A percentile compares a stretch with the other conserved stretches of the same genome.
These are phyloP conservation scores for Penicillium argentinense DNA, from an alignment of 495 filamentous ascomycete species.

Conservation along the genomic window DNA sequence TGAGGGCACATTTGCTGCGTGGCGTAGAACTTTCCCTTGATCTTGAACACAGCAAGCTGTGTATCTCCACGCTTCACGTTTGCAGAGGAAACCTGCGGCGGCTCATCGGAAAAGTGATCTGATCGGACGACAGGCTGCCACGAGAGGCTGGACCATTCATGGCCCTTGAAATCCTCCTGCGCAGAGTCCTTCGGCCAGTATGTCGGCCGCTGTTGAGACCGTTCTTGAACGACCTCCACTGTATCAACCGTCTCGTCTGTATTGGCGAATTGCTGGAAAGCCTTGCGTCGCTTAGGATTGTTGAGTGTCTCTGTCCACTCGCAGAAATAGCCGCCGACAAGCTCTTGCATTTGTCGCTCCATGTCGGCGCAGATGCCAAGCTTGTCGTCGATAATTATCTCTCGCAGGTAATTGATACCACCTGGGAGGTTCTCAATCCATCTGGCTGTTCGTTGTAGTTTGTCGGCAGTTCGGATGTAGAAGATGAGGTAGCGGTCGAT, in stretches of 20 bases:
- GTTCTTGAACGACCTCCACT: slow-evolving; percentile 71
- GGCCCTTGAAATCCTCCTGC: slow-evolving; percentile 71
- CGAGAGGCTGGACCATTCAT: slow-evolving; percentile 68
- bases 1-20: slow-evolving; percentile 98
- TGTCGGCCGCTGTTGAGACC: slow-evolving; percentile 73
- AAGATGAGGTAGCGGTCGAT: slow-evolving; percentile 93
- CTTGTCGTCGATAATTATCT: slow-evolving; percentile 85
- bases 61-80: slow-evolving; percentile 87
- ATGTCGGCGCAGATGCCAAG: slow-evolving; percentile 85
- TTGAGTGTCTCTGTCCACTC: slow-evolving; percentile 90
- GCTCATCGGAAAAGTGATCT: slow-evolving; percentile 67
- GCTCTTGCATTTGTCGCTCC: slow-evolving; percentile 85
- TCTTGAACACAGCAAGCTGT: slow-evolving; percentile 87
- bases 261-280: slow-evolving; percentile 89
- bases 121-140: slow-evolving; percentile 87
- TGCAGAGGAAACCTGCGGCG: slow-evolving; percentile 64
- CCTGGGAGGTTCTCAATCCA: slow-evolving; percentile 90
- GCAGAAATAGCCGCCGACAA: slow-evolving; percentile 89
- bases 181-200: slow-evolving; percentile 77
- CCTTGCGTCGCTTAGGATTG: slow-evolving; percentile 63
- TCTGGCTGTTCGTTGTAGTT: slow-evolving; percentile 87
- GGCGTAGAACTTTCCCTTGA: slow-evolving; percentile 82
- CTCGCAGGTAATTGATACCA: slow-evolving; percentile 79
- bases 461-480: slow-evolving; percentile 96
- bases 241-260: slow-evolving; percentile 68